Evolutionary conservation across 805 yeast genomes (phyloP), one percentile per base, ranked within the genome.

Genomic region (Myxozyma lipomycoides): DNA sequence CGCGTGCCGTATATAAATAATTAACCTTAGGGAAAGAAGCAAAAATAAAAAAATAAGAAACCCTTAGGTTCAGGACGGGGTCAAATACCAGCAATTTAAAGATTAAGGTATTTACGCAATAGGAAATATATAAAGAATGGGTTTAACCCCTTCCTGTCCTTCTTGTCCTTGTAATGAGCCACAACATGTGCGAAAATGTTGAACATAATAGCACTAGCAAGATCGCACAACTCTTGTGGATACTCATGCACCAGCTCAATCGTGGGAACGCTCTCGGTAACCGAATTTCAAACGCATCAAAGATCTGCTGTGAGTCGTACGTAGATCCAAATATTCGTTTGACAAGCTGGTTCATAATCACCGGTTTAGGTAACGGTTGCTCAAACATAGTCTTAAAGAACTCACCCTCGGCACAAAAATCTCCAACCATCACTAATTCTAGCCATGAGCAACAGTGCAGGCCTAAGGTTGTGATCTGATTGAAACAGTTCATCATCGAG

Each of bases 351-450:
- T 35, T 17, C 6, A 17, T 21, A 7, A 6, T 15, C 38, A 6
- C n/a, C 19, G 38, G 15, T 6, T 17, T 12, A 6, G 19, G 19
- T 7, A 17, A 6, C 19, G 15, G 19, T 7, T 10, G 21, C 15
- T 12, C 19, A 6, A 12, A 12, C 19, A 35, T 6, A 17, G 18
- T n/a, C n/a, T n/a, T n/a, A n/a, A n/a, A n/a, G n/a, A n/a, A n/a
- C 9, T 12, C 6, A 15, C 38, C 38, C 18, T 35, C 38, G 19
- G 12, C 19, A n/a, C 19, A 47, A 30, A 50, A 51, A 18, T 51
- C 55, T 4, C 55, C 55, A 2, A 38, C 28, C 40, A 51, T 24
- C n/a, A 51, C 7, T 10, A 51, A 46, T 12, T 51, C 55, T 12
- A 51, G 32, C 55, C 55, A 51, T 3, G 12, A 28, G 15, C 51